Conservation (phyloP, 2,329 filamentous ascomycete genomes). For the Ceratocystis variospora region DNA sequence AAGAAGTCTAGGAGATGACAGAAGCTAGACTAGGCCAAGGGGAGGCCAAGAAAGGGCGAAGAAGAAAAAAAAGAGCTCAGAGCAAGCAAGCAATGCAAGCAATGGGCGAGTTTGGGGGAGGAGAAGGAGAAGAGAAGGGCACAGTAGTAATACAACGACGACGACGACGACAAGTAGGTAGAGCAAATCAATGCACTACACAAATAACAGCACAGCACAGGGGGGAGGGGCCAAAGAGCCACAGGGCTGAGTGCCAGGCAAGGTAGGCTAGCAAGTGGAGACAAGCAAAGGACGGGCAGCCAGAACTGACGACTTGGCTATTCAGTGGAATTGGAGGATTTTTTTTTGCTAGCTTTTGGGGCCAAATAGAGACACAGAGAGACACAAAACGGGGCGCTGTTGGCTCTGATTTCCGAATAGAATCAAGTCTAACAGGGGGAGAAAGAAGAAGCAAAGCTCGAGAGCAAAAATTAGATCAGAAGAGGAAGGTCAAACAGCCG, state of each 20-base stretch:
- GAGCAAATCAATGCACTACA: too few relatives aligned
- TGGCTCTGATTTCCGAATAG: background rate
- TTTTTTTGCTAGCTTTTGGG: background rate
- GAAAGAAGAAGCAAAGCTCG: background rate
- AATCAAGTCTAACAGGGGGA: background rate
- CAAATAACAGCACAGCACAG: too few relatives aligned
- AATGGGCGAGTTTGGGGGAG: slow-evolving; percentile 9
- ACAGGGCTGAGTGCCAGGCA: too few relatives aligned
- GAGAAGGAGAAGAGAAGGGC: background rate
- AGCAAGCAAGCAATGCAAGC: slow-evolving; percentile 13
- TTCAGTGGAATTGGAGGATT: background rate
- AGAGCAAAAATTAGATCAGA: background rate
- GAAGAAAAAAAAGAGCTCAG: background rate
- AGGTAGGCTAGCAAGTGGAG: slow-evolving; percentile 3
- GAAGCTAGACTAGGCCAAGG: slow-evolving; percentile 1
- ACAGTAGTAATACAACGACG: background rate
- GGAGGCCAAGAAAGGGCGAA: background rate
- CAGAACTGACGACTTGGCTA: background rate
- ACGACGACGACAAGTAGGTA: too few relatives aligned
- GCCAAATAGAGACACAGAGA: background rate
- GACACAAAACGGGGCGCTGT: background rate
- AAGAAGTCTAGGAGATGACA: slow-evolving; percentile 6
- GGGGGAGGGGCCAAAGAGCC: too few relatives aligned
- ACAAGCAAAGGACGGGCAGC: slow-evolving; percentile 10
- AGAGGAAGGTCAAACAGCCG: background rate